Percentiles rank a stretch among this genome's conserved stretches.
Evolutionary conservation across 352 stramenopile species (phyloP).

Genomic region (Pythium rishiriense): DNA sequence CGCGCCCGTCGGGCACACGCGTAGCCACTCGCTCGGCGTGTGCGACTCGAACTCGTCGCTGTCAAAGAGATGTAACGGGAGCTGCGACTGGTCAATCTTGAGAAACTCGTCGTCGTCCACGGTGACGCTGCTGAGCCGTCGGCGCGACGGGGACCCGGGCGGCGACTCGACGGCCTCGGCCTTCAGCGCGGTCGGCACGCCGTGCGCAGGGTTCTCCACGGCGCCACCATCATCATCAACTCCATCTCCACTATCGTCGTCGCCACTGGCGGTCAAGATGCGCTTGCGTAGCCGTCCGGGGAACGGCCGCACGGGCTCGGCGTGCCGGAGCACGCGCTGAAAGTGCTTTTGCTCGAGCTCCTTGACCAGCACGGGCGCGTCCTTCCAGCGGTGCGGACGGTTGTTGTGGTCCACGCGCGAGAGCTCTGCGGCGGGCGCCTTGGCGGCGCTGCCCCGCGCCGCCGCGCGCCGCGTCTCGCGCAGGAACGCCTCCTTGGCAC

Average conservation of each 20-base stretch:
- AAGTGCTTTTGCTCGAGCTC: constrained; percentile 65
- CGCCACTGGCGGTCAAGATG: constrained; percentile 35
- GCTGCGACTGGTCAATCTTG: constrained; percentile 90
- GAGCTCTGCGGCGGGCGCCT: constrained; percentile 34
- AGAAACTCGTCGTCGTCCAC: constrained; percentile 67
- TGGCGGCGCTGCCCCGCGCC: constrained; percentile 18
- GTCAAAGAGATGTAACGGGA: constrained; percentile 91
- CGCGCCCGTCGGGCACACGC: constrained; percentile 38
- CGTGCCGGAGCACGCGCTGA: constrained; percentile 54
- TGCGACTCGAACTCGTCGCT: constrained; percentile 82
- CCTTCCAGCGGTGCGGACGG: constrained; percentile 84
- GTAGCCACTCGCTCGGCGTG: constrained; percentile 77
- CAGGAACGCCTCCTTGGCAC: constrained; percentile 63
- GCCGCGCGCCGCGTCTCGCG: constrained; percentile 52
- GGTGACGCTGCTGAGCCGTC: constrained; percentile 5
- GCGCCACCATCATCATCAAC: constrained; percentile 7
- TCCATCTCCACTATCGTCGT: background rate
- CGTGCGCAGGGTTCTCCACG: background rate
- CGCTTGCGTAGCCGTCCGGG: constrained; percentile 57
- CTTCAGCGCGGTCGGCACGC: constrained; percentile 8
- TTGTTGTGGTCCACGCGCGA: constrained; percentile 86
- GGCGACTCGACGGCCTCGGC: background rate
- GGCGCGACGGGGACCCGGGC: constrained; percentile 1
- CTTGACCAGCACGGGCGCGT: constrained; percentile 54
- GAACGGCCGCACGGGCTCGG: constrained; percentile 55